Conservation (phyloP, 1,139 yeast species). For the Debaryomyces sp. region DNA sequence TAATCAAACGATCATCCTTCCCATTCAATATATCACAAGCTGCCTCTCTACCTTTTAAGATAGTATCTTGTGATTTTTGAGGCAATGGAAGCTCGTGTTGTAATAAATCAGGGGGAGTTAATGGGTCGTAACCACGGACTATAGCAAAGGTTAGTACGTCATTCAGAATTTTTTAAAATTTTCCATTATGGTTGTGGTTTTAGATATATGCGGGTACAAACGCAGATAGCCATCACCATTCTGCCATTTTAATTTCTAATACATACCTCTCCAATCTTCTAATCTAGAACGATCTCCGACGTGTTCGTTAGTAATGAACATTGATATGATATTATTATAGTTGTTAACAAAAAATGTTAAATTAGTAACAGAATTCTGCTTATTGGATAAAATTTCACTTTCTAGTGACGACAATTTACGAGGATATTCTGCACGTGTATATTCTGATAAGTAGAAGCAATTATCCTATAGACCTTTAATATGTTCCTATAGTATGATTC, state of each 20-base stretch:
- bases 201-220: neutral
- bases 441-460: neutral
- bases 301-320: conserved; percentile 84
- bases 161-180: neutral
- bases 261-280: conserved; percentile 88
- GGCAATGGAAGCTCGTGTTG: conserved; percentile 86
- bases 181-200: neutral
- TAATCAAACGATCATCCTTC: conserved; percentile 74
- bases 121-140: conserved; percentile 84
- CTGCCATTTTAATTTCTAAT: neutral
- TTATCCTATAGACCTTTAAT: neutral
- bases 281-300: conserved; percentile 79
- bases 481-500: neutral
- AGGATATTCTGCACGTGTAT: conserved; percentile 1
- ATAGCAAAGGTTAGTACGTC: conserved; percentile 19
- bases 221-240: neutral
- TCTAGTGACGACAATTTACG: conserved; percentile 4
- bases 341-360: neutral
- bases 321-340: conserved; percentile 22
- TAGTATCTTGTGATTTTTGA: conserved; percentile 58
- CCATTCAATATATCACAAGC: conserved; percentile 74
- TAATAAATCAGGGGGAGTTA: conserved; percentile 90
- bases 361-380: neutral
- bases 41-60: conserved; percentile 74
- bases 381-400: conserved; percentile 1